Evolutionary conservation across 2,329 filamentous ascomycete genomes (phyloP).

Genomic region (Parastagonospora avenae): DNA sequence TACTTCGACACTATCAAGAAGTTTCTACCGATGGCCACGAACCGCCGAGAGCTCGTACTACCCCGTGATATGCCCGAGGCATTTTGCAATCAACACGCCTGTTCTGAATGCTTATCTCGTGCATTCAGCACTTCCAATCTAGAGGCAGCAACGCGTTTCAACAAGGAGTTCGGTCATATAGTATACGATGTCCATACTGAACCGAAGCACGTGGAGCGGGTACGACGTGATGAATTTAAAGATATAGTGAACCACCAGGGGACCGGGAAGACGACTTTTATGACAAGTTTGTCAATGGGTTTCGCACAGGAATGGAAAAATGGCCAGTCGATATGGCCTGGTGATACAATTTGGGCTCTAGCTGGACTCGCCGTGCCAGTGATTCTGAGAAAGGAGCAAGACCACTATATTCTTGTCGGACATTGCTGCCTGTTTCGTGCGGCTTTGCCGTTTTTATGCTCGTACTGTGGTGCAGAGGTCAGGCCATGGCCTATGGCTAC

Average conservation of each 20-base stretch:
- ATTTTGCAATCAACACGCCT: too few species aligned
- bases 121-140: too few species aligned
- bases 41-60: background rate
- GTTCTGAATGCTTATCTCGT: too few species aligned
- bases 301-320: background rate
- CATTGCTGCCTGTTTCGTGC: constrained; percentile 17
- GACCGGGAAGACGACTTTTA: background rate
- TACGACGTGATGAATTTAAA: background rate
- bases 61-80: background rate
- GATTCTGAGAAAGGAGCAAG: constrained; percentile 5
- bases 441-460: constrained; percentile 6
- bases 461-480: constrained; percentile 6
- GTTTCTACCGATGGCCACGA: background rate
- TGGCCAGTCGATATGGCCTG: background rate
- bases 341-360: constrained; percentile 16
- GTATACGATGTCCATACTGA: too few species aligned
- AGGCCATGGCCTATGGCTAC: constrained; percentile 10
- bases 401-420: constrained; percentile 14
- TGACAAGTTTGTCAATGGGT: background rate
- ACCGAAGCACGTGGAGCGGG: too few species aligned
- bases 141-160: too few species aligned
- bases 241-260: background rate
- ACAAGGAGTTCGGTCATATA: too few species aligned
- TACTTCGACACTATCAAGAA: constrained; percentile 5
- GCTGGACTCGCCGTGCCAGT: constrained; percentile 9